Evolutionary conservation across 2,329 filamentous ascomycete species (phyloP).

Genomic region (Botrytis byssoidea): DNA sequence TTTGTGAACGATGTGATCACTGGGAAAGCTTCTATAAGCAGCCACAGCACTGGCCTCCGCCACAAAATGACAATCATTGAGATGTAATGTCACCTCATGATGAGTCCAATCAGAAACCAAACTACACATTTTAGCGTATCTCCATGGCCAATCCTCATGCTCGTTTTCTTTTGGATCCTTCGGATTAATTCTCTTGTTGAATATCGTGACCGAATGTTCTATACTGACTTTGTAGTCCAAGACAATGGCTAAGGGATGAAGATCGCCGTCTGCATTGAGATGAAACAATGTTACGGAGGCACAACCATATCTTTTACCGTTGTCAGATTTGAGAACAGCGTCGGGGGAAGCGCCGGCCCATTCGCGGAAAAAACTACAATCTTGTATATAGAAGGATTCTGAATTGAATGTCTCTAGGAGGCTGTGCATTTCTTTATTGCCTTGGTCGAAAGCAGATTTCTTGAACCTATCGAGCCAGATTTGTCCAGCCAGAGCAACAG

Average conservation of each 20-base stretch:
- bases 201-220: constrained; percentile 48
- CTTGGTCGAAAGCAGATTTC: constrained; percentile 23
- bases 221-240: constrained; percentile 47
- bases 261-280: constrained; percentile 45
- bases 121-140: constrained; percentile 31
- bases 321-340: constrained; percentile 19
- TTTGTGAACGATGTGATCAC: constrained; percentile 21
- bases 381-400: constrained; percentile 32
- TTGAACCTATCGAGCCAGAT: constrained; percentile 31
- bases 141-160: constrained; percentile 50
- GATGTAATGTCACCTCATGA: constrained; percentile 21
- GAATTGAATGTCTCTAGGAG: constrained; percentile 23
- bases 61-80: constrained; percentile 23
- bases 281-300: constrained; percentile 47
- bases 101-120: constrained; percentile 13
- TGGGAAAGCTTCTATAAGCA: constrained; percentile 19
- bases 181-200: constrained; percentile 46
- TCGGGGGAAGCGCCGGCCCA: constrained; percentile 16
- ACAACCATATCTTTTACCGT: constrained; percentile 34
- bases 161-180: constrained; percentile 39
- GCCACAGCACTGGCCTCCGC: constrained; percentile 21
- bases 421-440: constrained; percentile 21
- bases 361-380: constrained; percentile 36
- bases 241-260: constrained; percentile 51
- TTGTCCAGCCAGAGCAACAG: constrained; percentile 27